Base-by-base conservation (phyloP, 2,329 filamentous ascomycete species). In the Thelonectria rubi region DNA sequence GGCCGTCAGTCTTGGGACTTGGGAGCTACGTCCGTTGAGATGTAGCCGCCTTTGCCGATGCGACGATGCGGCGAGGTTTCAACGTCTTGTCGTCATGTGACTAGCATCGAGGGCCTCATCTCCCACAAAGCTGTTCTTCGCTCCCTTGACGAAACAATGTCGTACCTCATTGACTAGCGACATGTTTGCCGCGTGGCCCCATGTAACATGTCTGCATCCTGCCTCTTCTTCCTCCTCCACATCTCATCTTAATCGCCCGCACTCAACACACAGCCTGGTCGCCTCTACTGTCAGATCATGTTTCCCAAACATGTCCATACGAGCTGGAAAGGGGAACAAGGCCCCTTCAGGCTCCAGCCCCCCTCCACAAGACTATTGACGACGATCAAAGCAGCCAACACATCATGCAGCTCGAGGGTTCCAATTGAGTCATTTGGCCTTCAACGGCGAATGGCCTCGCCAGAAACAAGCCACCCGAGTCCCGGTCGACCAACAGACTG, bases 341-440 rank as follows among this genome's bases (percentile, higher is more conserved):
- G n/a, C n/a, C n/a, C n/a, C n/a, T n/a, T n/a, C n/a, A n/a, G n/a
- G n/a, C n/a, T 30, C 26, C 26, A 30, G 26, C 26, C 26, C n/a
- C 40, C 10, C 40, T 43, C 40, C 40, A 37, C 34, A 43, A 43
- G 26, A 43, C 40, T 43, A 43, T 43, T 11, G 40, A 43, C 40
- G 40, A 43, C 40, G n/a, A 43, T 43, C 40, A 43, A 43, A 43
- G 9, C 40, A 43, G 40, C 40, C 40, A 43, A 17, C 40, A 20
- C 40, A 20, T 43, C 40, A 43, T 43, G 18, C 40, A 43, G 18
- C 40, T 20, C 18, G n/a, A 43, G 5, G 17, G n/a, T 14, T 10
- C 40, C 40, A 43, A 43, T 15, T 37, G 34, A 15, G 40, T 43
- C 40, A 43, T 43, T 43, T 43, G n/a, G 14, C 18, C 1, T 10